Base-by-base conservation (phyloP, 192 early-diverging fungal species). In the Umbelopsis sp. region DNA sequence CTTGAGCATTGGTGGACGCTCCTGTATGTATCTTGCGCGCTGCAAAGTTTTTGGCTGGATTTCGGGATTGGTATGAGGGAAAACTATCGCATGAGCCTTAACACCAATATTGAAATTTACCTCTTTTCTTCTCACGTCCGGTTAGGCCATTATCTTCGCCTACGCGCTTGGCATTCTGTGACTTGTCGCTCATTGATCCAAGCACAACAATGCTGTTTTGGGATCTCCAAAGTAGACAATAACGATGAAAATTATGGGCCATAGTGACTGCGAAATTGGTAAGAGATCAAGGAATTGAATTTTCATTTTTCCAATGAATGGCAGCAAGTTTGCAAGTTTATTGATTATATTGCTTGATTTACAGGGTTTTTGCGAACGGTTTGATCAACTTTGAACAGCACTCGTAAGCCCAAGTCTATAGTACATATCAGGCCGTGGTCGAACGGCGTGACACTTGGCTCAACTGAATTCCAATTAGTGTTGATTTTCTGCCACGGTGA, bases 401-500 rank as follows among this genome's bases (percentile, higher is more conserved):
- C 70, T 64, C 46, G n/a, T 22, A 23, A 13, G 47, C 55, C 16
- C 20, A 71, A 46, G 41, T 55, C 41, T n/a, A 58, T 58, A 37
- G 72, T 69, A 65, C 72, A 74, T 23, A 69, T 21, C 11, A 74
- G 64, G 18, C 72, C 72, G 64, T 74, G 72, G 20, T 68, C 53
- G 33, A 74, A 69, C n/a, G 72, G 55, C 6, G 68, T 48, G 12
- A 58, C 67, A 41, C 48, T 61, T 33, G 72, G 55, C 41, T 69
- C 72, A 50, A 8, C 27, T 3, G 61, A 51, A 25, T 30, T 45
- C 72, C 72, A 68, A 22, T 66, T 25, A 20, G 37, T 9, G 20
- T 65, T 45, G 16, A 46, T 15, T 30, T 33, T 66, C 55, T 73
- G 66, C 71, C 71, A 73, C 33, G 51, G 65, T 33, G 18, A 48